Conservation (phyloP, 495 filamentous ascomycete genomes). For the Recurvomyces mirabilis region DNA sequence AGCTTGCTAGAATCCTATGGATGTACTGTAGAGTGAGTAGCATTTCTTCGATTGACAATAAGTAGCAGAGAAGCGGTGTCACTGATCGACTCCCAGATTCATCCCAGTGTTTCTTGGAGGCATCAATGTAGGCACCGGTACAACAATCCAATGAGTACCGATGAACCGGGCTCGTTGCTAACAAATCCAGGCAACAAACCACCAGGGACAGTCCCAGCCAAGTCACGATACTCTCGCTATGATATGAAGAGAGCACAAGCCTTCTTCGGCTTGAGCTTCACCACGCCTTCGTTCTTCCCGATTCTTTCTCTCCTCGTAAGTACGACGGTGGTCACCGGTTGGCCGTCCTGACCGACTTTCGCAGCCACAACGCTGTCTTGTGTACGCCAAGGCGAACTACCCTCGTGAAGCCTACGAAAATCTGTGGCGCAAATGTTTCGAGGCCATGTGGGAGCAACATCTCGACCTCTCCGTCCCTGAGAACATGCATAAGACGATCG, state of each 20-base stretch:
- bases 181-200: background rate
- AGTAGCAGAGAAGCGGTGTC: background rate
- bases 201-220: background rate
- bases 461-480: background rate
- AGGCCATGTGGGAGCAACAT: background rate
- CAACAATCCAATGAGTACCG: background rate
- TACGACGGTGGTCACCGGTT: background rate
- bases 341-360: background rate
- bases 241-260: background rate
- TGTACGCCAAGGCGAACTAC: background rate
- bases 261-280: background rate
- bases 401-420: background rate
- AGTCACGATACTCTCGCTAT: background rate
- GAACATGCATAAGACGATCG: background rate
- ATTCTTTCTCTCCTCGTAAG: background rate
- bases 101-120: constrained; percentile 1
- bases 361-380: background rate
- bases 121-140: background rate
- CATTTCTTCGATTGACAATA: background rate
- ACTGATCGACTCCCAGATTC: constrained; percentile 1
- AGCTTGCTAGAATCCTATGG: background rate
- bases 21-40: background rate
- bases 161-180: background rate
- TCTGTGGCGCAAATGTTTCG: background rate
- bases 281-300: background rate